A percentile compares a stretch with the other conserved stretches of the same genome.
phyloP scores from a whole-genome alignment of 2,329 filamentous ascomycete species.

The Sarocladium kiliense region DNA sequence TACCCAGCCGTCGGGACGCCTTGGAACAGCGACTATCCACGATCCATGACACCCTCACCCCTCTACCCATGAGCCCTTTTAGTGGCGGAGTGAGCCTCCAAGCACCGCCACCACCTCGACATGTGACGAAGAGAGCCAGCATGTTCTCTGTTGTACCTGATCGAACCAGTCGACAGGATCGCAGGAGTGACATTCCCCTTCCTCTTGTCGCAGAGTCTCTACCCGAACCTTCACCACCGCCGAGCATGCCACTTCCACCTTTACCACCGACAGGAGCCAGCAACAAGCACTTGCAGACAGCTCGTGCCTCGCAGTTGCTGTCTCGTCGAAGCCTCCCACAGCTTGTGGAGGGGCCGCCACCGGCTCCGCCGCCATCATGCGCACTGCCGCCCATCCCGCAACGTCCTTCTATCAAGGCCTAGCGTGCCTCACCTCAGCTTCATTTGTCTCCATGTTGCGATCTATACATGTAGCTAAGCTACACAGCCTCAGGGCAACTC shows the following conservation, averaged over 20 bases:
- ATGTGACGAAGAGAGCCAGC: slow-evolving; percentile 15
- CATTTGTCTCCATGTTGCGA: background rate
- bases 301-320: background rate
- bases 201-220: slow-evolving; percentile 18
- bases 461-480: background rate
- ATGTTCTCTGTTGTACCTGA: slow-evolving; percentile 14
- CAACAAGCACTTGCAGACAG: background rate
- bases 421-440: background rate
- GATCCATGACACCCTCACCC: background rate
- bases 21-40: background rate
- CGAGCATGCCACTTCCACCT: slow-evolving; percentile 24
- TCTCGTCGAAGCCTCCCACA: slow-evolving; percentile 45
- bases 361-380: slow-evolving; percentile 48
- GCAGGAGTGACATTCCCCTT: slow-evolving; percentile 16
- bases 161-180: background rate
- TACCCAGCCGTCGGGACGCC: background rate
- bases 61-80: background rate
- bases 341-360: slow-evolving; percentile 44
- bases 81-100: background rate
- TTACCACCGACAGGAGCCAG: slow-evolving; percentile 21
- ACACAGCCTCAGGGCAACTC: background rate
- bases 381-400: slow-evolving; percentile 49
- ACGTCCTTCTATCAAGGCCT: slow-evolving; percentile 3
- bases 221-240: slow-evolving; percentile 20
- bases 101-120: background rate